Percentiles rank a stretch among this genome's conserved stretches.
phyloP scores from a whole-genome alignment of 768 basidiomycete species.

The Mycena chlorophos region DNA sequence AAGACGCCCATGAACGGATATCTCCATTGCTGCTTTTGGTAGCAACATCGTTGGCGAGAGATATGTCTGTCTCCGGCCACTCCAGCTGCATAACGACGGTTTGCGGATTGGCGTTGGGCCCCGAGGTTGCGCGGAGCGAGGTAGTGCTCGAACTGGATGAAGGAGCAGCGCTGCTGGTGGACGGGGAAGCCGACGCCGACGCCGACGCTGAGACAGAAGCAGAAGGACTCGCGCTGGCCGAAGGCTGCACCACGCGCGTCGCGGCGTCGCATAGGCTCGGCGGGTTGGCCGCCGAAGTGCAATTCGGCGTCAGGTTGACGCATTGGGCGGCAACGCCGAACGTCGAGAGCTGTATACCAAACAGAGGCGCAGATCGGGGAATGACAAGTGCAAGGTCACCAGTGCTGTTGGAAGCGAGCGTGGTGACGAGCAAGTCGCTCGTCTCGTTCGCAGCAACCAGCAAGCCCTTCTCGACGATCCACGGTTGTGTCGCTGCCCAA shows the following conservation, averaged over 20 bases:
- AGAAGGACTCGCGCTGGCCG: background rate
- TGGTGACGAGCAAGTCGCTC: conserved; percentile 1
- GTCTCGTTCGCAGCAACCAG: conserved; percentile 7
- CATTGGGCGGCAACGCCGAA: conserved; percentile 15
- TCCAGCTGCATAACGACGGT: conserved; percentile 10
- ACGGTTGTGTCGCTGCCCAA: conserved; percentile 3
- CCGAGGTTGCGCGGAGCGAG: background rate
- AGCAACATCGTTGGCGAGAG: background rate
- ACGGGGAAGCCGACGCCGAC: background rate
- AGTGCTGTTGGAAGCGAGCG: conserved; percentile 9
- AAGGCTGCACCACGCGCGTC: background rate
- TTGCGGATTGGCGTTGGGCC: conserved; percentile 8
- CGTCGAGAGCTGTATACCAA: background rate
- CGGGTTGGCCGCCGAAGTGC: background rate
- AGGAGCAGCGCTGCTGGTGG: background rate
- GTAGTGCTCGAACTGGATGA: background rate
- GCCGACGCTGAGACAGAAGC: background rate
- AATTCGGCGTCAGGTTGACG: conserved; percentile 10
- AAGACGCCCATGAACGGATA: conserved; percentile 11
- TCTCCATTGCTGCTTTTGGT: conserved; percentile 2
- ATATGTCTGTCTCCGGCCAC: background rate
- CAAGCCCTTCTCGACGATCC: conserved; percentile 7
- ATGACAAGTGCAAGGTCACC: conserved; percentile 13
- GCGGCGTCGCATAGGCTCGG: background rate
- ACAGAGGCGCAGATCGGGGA: background rate